These are phyloP conservation scores for Ascocoryne sarcoides DNA, from an alignment of 2,329 filamentous ascomycete genomes.

Conservation along the genomic window DNA sequence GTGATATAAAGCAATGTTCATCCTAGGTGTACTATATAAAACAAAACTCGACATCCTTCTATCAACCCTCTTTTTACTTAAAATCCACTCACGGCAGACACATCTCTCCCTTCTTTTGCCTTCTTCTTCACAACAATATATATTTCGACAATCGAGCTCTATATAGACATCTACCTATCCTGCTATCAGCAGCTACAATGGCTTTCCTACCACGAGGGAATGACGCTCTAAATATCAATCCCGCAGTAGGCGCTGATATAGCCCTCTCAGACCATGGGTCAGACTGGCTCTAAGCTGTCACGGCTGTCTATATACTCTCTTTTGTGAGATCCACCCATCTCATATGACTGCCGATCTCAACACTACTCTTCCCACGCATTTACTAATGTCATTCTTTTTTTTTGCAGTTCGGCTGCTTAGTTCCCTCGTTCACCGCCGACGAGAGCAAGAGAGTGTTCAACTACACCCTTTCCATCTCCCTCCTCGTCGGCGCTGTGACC, in stretches of 20 bases:
- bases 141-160: neutral
- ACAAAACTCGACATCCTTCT: no score
- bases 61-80: no score
- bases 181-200: neutral
- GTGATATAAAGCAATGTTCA: neutral
- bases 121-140: neutral
- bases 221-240: conserved; percentile 5
- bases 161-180: neutral
- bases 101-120: neutral
- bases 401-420: neutral
- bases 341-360: no score
- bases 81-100: neutral
- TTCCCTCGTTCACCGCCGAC: conserved; percentile 32
- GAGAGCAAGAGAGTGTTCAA: conserved; percentile 46
- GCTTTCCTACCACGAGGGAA: conserved; percentile 2
- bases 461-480: conserved; percentile 51
- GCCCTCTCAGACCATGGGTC: conserved; percentile 35
- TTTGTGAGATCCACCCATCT: conserved; percentile 1
- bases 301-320: conserved; percentile 40
- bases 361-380: no score
- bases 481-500: conserved; percentile 48
- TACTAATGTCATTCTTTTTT: neutral
- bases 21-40: no score
- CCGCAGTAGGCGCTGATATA: conserved; percentile 4
- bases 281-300: conserved; percentile 54